Conservation (phyloP, 352 stramenopile species). For the Phytophthora capsici region DNA sequence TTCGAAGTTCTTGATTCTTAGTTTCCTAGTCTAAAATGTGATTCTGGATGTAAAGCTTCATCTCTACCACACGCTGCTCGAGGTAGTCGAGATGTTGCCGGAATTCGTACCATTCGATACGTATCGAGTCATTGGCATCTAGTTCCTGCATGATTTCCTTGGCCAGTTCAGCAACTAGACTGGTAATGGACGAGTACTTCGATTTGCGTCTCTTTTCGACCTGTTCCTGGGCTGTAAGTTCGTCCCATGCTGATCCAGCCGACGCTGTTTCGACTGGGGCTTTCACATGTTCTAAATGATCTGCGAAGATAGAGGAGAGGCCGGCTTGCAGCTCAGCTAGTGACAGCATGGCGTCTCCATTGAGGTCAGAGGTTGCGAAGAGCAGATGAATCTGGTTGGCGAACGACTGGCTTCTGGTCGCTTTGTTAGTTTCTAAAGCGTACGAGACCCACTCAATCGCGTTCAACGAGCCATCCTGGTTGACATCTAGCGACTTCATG, state of each 20-base stretch:
- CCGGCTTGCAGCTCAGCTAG: conserved; percentile 57
- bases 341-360: conserved; percentile 64
- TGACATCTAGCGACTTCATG: conserved; percentile 67
- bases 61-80: conserved; percentile 56
- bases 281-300: conserved; percentile 28
- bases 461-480: conserved; percentile 58
- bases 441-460: conserved; percentile 76
- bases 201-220: conserved; percentile 29
- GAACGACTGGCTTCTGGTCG: conserved; percentile 49
- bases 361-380: conserved; percentile 57
- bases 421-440: conserved; percentile 55
- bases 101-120: conserved; percentile 83
- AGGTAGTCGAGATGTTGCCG: conserved; percentile 76
- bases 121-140: conserved; percentile 60
- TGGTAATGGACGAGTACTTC: conserved; percentile 40
- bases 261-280: conserved; percentile 5
- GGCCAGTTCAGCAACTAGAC: conserved; percentile 50
- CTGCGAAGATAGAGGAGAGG: conserved; percentile 46
- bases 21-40: conserved; percentile 30
- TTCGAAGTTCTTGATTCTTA: not conserved
- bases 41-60: conserved; percentile 59
- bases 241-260: conserved; percentile 29
- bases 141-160: conserved; percentile 66
- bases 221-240: conserved; percentile 20
- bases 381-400: conserved; percentile 61